Base-by-base conservation (phyloP, 2,329 filamentous ascomycete genomes). In the Parastagonospora avenae region DNA sequence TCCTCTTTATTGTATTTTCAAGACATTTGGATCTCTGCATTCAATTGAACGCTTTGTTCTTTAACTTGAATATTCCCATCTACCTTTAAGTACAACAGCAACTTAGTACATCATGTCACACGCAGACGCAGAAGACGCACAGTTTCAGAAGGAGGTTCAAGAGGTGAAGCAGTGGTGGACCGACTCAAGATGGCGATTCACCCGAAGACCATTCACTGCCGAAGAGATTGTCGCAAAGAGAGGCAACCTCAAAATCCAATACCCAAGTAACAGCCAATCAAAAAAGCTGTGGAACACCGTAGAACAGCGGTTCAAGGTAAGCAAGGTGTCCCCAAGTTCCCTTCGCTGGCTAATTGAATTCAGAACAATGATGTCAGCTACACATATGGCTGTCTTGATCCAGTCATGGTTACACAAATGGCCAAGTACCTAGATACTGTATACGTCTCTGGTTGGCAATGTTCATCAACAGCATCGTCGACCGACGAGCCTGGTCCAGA, bases 391-490 rank as follows among this genome's bases (percentile, higher is more conserved):
- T 97, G 94, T 78, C 82, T 99, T 60, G 94, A 99, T 73, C 94
- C 94, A 9, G 96, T 96, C 49, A 97, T 97, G 90, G 85, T 99
- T 73, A 97, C 94, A 27, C 94, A 99, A 77, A 99, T 99, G 94
- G 93, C 93, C 67, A 96, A 97, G 78, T 97, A 95, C 76, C 83
- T 99, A 56, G 94, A 99, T 73, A 99, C 94, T 30, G 91, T 99
- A 73, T 99, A 99, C 75, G 94, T 99, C 56, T 97, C 94, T 47
- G 94, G 94, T 59, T 99, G 94, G 94, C 94, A 99, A 78, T 96
- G 91, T 60, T 97, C 93, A 1, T 97, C 92, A 19, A 99, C 94
- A 7, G 94, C 94, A 42, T 97, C 93, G 2, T 85, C 92, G 1
- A 93, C 92, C 6, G 92, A 99, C 67, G 94, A 99, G 80, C 94